Conservation (phyloP, 306 rosid species). For the Cotoneaster glaucophyllus region DNA sequence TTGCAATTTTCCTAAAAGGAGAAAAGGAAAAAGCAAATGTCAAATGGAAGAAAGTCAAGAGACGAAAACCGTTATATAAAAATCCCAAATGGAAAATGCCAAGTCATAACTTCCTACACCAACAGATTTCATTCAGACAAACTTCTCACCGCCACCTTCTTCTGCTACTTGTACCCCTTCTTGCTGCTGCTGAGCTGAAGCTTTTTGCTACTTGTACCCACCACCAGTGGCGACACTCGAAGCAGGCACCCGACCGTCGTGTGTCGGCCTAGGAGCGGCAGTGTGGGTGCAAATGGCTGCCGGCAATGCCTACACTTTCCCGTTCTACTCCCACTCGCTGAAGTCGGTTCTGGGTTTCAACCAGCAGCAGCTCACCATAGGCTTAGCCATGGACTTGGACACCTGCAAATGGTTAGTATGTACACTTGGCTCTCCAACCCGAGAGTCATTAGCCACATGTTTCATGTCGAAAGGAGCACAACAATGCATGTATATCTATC, state of each 20-base stretch:
- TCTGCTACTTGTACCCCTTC: background rate
- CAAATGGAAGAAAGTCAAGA: no score
- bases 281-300: conserved; percentile 69
- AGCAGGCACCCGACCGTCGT: conserved; percentile 65
- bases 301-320: conserved; percentile 50
- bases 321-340: conserved; percentile 63
- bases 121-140: background rate
- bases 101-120: no score
- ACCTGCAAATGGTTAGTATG: no score
- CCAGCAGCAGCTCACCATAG: conserved; percentile 59
- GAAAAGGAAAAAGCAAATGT: no score
- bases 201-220: background rate
- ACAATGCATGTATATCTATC: no score
- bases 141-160: background rate
- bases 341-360: conserved; percentile 66
- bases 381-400: conserved; percentile 8
- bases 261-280: conserved; percentile 77
- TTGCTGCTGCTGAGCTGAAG: background rate
- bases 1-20: no score
- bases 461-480: no score
- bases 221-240: conserved; percentile 35
- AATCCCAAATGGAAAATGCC: no score
- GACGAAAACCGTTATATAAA: no score
- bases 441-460: no score
- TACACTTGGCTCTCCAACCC: no score